These are phyloP conservation scores for Metschnikowia reukaufii DNA, from an alignment of 805 yeast species.

Conservation along the genomic window DNA sequence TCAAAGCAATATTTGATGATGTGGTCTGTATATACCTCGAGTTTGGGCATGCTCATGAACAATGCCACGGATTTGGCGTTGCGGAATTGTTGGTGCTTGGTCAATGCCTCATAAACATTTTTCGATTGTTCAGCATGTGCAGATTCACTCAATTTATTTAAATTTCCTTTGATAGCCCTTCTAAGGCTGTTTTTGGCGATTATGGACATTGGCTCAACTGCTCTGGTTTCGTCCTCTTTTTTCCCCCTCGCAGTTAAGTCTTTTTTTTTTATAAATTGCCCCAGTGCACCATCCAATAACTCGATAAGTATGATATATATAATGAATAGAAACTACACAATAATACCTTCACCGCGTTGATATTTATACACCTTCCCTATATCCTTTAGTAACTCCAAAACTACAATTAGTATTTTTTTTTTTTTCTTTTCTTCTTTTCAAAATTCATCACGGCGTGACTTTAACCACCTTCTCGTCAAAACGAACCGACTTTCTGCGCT, in stretches of 20 bases:
- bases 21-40: conserved; percentile 63
- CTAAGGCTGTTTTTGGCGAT: conserved; percentile 29
- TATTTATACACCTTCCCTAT: background rate
- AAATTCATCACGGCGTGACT: conserved; percentile 6
- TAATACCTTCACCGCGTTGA: background rate
- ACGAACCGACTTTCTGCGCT: conserved; percentile 63
- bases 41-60: conserved; percentile 72
- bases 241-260: background rate
- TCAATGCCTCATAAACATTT: conserved; percentile 22
- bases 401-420: too few relatives aligned
- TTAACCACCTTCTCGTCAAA: conserved; percentile 57
- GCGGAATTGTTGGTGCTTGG: conserved; percentile 35
- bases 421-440: too few relatives aligned
- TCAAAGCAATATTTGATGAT: conserved; percentile 55
- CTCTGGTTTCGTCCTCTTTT: background rate
- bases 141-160: conserved; percentile 19
- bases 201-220: conserved; percentile 4
- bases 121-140: conserved; percentile 28
- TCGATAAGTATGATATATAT: too few relatives aligned
- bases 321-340: too few relatives aligned
- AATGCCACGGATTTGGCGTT: conserved; percentile 55
- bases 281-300: conserved; percentile 6
- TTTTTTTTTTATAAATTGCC: background rate
- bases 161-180: conserved; percentile 23
- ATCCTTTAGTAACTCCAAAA: background rate